Conservation (phyloP, 2,329 filamentous ascomycete genomes). For the Capronia americana region DNA sequence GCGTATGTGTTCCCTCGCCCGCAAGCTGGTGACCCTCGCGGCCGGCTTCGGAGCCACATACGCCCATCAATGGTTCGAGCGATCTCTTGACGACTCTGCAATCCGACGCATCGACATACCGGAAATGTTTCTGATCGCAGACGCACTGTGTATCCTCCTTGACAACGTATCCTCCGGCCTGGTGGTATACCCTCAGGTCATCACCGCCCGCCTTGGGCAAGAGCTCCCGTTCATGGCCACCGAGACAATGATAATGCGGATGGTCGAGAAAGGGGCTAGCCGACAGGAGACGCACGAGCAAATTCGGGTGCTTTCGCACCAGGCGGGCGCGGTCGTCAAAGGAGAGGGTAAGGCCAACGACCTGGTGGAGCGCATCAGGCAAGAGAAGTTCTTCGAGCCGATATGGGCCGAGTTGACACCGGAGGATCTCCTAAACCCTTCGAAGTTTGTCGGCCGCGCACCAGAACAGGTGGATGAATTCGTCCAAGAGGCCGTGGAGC, state of each 20-base stretch:
- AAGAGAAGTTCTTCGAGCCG: slow-evolving; percentile 73
- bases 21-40: slow-evolving; percentile 61
- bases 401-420: slow-evolving; percentile 67
- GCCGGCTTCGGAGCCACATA: slow-evolving; percentile 69
- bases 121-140: slow-evolving; percentile 71
- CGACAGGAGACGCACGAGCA: slow-evolving; percentile 86
- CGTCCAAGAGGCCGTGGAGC: slow-evolving; percentile 56
- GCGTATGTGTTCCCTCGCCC: slow-evolving; percentile 64
- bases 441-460: slow-evolving; percentile 63
- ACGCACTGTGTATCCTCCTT: slow-evolving; percentile 69
- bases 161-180: slow-evolving; percentile 73
- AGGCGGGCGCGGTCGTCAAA: slow-evolving; percentile 75
- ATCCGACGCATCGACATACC: slow-evolving; percentile 64
- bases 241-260: slow-evolving; percentile 76
- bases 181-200: slow-evolving; percentile 79
- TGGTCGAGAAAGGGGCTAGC: slow-evolving; percentile 72
- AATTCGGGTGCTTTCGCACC: slow-evolving; percentile 80
- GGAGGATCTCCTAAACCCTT: slow-evolving; percentile 71
- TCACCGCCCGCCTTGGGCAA: slow-evolving; percentile 70
- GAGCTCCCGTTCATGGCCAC: slow-evolving; percentile 90
- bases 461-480: slow-evolving; percentile 63
- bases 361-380: slow-evolving; percentile 77
- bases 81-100: slow-evolving; percentile 62
- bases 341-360: slow-evolving; percentile 78
- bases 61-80: slow-evolving; percentile 76